Conservation (phyloP, 2,329 filamentous ascomycete species). For the Dothiorella sarmentorum region DNA sequence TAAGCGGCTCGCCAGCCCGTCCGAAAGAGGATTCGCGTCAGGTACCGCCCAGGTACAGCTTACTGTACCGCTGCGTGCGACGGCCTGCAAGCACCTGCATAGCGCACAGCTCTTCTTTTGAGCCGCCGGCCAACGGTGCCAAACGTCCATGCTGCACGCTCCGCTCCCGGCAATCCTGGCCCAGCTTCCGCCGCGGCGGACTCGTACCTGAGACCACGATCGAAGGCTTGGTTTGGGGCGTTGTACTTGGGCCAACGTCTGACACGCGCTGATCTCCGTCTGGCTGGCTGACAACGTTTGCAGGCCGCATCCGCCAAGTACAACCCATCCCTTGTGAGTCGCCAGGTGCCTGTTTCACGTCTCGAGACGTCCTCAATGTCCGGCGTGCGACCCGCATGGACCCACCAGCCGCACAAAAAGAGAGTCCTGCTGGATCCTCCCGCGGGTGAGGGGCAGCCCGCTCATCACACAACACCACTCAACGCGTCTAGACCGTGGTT, state of each 20-base stretch:
- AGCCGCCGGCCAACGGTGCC: neutral
- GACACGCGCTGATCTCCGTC: constrained; percentile 1
- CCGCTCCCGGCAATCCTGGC: constrained; percentile 14
- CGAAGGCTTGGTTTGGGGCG: constrained; percentile 8
- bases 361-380: constrained; percentile 4
- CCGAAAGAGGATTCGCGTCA: neutral
- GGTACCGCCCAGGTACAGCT: constrained; percentile 3
- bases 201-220: constrained; percentile 11
- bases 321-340: neutral
- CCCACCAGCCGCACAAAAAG: neutral
- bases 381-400: constrained; percentile 5
- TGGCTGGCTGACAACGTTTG: neutral
- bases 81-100: constrained; percentile 11
- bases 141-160: neutral
- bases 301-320: neutral
- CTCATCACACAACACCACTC: constrained; percentile 5
- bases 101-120: neutral
- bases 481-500: constrained; percentile 2
- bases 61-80: neutral
- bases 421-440: constrained; percentile 11
- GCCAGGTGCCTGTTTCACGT: constrained; percentile 7
- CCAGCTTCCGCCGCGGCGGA: constrained; percentile 13
- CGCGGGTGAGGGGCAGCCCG: constrained; percentile 8
- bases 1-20: neutral
- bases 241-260: constrained; percentile 5